A percentile compares a stretch with the other conserved stretches of the same genome.
Conservation (phyloP, 768 basidiomycete species). For the Piloderma croceum region DNA sequence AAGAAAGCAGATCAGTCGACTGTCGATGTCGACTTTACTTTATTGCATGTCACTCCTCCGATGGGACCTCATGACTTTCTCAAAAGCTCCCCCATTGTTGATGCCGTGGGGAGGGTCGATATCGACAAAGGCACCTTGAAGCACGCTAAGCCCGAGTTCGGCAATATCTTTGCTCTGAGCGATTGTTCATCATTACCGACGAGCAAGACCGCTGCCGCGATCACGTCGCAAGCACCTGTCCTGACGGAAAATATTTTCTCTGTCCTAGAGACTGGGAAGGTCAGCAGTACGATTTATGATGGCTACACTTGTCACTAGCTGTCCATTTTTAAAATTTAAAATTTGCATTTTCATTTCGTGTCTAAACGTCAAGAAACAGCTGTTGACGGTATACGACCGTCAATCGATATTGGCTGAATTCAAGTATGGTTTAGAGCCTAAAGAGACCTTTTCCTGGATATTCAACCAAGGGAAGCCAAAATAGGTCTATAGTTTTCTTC, state of each 20-base stretch:
- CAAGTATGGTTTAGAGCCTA: conserved; percentile 84
- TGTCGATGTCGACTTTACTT: conserved; percentile 69
- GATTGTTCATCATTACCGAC: conserved; percentile 91
- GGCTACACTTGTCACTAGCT: conserved; percentile 89
- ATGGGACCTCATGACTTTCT: conserved; percentile 85
- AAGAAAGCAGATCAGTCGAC: conserved; percentile 67
- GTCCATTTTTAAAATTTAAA: no score
- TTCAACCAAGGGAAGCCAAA: conserved; percentile 75
- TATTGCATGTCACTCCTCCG: conserved; percentile 85
- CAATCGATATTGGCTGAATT: conserved; percentile 89
- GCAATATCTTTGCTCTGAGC: conserved; percentile 87
- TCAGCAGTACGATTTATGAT: conserved; percentile 70
- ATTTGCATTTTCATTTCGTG: no score
- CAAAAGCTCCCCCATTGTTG: conserved; percentile 71
- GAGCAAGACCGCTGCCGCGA: conserved; percentile 93
- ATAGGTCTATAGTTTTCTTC: conserved; percentile 37
- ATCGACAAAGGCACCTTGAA: conserved; percentile 78
- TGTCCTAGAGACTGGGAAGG: conserved; percentile 64
- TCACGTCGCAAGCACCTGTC: conserved; percentile 87
- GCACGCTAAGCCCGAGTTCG: conserved; percentile 72
- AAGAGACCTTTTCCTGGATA: conserved; percentile 72
- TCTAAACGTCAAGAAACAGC: no score
- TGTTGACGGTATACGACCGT: conserved; percentile 77
- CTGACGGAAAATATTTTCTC: conserved; percentile 84
- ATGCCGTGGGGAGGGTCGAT: conserved; percentile 84